Conservation (phyloP, 2,329 filamentous ascomycete genomes). For the Fusarium napiforme region DNA sequence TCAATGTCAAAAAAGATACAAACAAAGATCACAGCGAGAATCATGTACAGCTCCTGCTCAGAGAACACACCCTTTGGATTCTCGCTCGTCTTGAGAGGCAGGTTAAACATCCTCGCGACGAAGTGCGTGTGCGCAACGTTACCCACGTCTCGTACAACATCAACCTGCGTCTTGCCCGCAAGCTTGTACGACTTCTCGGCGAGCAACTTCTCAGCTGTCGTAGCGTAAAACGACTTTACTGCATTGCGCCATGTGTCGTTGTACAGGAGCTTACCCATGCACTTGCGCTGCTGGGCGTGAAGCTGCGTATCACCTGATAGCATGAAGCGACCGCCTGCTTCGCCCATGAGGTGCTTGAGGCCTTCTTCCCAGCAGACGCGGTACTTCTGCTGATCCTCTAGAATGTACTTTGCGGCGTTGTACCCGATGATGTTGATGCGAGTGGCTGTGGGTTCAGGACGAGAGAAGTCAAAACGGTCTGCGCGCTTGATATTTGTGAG, state of each 20-base stretch:
- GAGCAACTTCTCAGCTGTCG: slow-evolving; percentile 70
- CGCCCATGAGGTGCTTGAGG: slow-evolving; percentile 70
- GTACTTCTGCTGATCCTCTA: slow-evolving; percentile 71
- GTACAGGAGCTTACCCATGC: slow-evolving; percentile 68
- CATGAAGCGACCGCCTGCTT: slow-evolving; percentile 65
- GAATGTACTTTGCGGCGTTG: slow-evolving; percentile 68
- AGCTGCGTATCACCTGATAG: slow-evolving; percentile 62
- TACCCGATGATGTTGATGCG: slow-evolving; percentile 70
- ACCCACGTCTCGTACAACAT: slow-evolving; percentile 76
- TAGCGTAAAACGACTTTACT: slow-evolving; percentile 74
- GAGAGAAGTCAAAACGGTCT: slow-evolving; percentile 75
- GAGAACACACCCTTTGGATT: slow-evolving; percentile 68
- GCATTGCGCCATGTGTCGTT: slow-evolving; percentile 69
- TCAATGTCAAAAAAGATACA: slow-evolving; percentile 75
- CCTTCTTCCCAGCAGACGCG: slow-evolving; percentile 72
- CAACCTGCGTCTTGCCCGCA: slow-evolving; percentile 66
- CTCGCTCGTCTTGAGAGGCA: slow-evolving; percentile 72
- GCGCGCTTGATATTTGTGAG: slow-evolving; percentile 74
- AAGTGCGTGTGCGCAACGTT: slow-evolving; percentile 75
- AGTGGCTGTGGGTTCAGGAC: slow-evolving; percentile 63
- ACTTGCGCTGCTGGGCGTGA: slow-evolving; percentile 62
- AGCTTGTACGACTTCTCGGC: slow-evolving; percentile 73
- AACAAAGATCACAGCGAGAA: slow-evolving; percentile 73
- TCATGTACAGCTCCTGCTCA: slow-evolving; percentile 68
- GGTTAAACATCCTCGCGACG: slow-evolving; percentile 69